Percentiles rank a stretch among this genome's conserved stretches.
Conservation (phyloP, 1,284 basidiomycete species). For the Trichosporon sp. region DNA sequence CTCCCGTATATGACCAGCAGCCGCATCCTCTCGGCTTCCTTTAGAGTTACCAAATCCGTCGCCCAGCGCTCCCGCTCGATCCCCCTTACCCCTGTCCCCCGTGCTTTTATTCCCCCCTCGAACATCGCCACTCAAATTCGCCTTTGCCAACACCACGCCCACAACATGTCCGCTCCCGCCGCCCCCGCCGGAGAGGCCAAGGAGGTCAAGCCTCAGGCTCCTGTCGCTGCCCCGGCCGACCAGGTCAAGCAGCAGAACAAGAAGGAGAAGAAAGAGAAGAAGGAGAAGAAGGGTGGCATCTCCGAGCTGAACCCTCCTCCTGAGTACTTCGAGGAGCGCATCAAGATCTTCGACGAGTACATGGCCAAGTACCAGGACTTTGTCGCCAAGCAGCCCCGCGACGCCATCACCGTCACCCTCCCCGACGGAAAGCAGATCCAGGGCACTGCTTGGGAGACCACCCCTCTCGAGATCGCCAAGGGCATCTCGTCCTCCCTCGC, state of each 20-base stretch:
- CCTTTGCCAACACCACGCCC: constrained; percentile 8
- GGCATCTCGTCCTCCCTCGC: constrained; percentile 81
- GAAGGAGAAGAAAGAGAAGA: constrained; percentile 44
- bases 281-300: constrained; percentile 6
- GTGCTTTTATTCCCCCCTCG: neutral
- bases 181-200: constrained; percentile 14
- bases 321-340: constrained; percentile 80
- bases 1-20: constrained; percentile 18
- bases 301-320: constrained; percentile 73
- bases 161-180: constrained; percentile 17
- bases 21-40: constrained; percentile 9
- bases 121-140: constrained; percentile 7
- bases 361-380: constrained; percentile 81
- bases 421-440: constrained; percentile 80
- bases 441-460: constrained; percentile 93
- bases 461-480: constrained; percentile 85
- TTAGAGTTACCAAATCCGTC: neutral
- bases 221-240: constrained; percentile 14
- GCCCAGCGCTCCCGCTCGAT: neutral
- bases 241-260: constrained; percentile 31
- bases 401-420: constrained; percentile 78
- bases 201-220: constrained; percentile 9
- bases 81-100: constrained; percentile 4
- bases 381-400: constrained; percentile 75
- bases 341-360: constrained; percentile 84